These are phyloP conservation scores for Cytospora piceicola DNA, from an alignment of 2,329 filamentous ascomycete genomes.

Conservation along the genomic window DNA sequence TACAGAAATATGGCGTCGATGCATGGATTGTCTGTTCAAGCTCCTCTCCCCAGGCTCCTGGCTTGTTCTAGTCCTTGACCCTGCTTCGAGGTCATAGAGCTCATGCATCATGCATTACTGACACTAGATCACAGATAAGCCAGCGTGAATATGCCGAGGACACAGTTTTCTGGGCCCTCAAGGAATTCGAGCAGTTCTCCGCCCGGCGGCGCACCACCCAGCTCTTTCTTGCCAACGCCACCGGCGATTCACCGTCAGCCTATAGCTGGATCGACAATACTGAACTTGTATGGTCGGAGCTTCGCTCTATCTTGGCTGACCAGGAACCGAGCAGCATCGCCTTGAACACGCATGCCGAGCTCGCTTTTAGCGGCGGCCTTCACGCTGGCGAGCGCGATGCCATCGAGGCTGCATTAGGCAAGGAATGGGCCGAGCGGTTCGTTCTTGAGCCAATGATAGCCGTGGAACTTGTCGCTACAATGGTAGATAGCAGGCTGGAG, in stretches of 20 bases:
- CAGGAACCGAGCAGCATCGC: conserved; percentile 46
- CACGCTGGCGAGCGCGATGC: conserved; percentile 51
- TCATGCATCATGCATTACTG: not conserved
- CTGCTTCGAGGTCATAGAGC: not conserved
- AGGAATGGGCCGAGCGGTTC: conserved; percentile 45
- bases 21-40: conserved; percentile 49
- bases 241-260: conserved; percentile 35
- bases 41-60: not conserved
- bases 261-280: conserved; percentile 55
- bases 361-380: conserved; percentile 52
- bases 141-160: conserved; percentile 57
- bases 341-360: conserved; percentile 49
- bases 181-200: conserved; percentile 50
- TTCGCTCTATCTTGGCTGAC: conserved; percentile 43
- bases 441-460: conserved; percentile 50
- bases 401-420: conserved; percentile 42
- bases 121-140: conserved; percentile 45
- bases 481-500: conserved; percentile 44
- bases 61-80: not conserved
- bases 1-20: conserved; percentile 50
- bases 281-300: conserved; percentile 45
- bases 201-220: conserved; percentile 54
- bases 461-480: conserved; percentile 51
- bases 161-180: conserved; percentile 56
- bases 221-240: conserved; percentile 50